Base-by-base conservation (phyloP, 768 basidiomycete genomes). In the Roridomyces roridus region DNA sequence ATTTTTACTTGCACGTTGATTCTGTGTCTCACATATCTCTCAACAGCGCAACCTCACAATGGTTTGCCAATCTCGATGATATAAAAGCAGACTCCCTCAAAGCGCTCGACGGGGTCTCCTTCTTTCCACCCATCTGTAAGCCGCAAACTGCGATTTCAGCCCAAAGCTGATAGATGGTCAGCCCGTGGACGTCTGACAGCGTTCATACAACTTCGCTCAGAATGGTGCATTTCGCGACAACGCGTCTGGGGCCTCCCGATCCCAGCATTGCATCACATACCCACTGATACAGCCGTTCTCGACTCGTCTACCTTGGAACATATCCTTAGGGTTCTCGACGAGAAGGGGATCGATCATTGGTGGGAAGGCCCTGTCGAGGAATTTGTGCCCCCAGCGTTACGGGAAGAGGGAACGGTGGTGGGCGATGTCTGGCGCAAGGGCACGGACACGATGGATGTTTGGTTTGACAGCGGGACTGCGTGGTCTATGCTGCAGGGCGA, bases 201-300 rank as follows among this genome's bases (percentile, higher is more conserved):
- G 0, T 96, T 94, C 70, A 80, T 98, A 47, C 83, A 78, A 2
- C 89, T 89, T 0, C 92, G 96, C 11, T 94, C 94, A 0, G 96
- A 99, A 74, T 99, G 96, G 96, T 99, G 96, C 67, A 98, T 99
- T 52, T 98, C 96, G 36, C 89, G 96, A 6, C 96, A 99, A 68
- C 89, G 96, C 26, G 90, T 91, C 18, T 99, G 96, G 96, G 96
- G 96, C 18, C 92, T 97, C 1, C 96, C 96, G 5, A 98, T 99
- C 56, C 96, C 96, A 3, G 88, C 92, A 3, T 74, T 99, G 2
- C 82, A 94, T 67, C 85, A 89, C 66, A 69, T 79, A 6, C 74
- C 79, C 11, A 85, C 85, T 9, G 86, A 85, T 51, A 75, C 78
- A 26, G 84, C 90, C 5, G 71, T 92, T 40, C 85, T 98, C 46